Percentiles rank a stretch among this genome's conserved stretches.
Conservation (phyloP, 768 basidiomycete genomes). For the Mycena leptocephala region DNA sequence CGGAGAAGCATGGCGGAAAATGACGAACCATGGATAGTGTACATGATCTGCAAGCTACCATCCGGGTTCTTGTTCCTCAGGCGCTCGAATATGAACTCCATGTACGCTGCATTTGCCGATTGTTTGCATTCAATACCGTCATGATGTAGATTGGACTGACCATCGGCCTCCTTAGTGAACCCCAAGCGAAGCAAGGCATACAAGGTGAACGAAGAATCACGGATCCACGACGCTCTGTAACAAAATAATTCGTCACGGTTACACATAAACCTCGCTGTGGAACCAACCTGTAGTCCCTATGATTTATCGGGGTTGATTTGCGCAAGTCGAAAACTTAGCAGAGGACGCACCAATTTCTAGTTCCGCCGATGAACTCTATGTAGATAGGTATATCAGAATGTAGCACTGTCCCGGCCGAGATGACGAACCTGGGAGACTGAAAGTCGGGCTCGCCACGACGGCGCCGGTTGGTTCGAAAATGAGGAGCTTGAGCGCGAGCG, state of each 20-base stretch:
- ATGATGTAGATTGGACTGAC: constrained; percentile 55
- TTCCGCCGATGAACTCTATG: constrained; percentile 74
- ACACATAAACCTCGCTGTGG: neutral
- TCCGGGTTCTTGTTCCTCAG: constrained; percentile 89
- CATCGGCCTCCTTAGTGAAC: constrained; percentile 93
- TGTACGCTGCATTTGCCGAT: constrained; percentile 70
- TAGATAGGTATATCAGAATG: neutral
- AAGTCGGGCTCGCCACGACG: constrained; percentile 95
- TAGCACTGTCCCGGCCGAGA: neutral
- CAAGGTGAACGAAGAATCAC: constrained; percentile 96
- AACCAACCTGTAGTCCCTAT: constrained; percentile 76
- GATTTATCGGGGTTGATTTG: neutral
- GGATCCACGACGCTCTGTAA: constrained; percentile 86
- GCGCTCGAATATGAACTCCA: constrained; percentile 93
- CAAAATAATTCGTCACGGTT: neutral
- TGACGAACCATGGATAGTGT: constrained; percentile 88
- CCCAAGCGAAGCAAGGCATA: constrained; percentile 96
- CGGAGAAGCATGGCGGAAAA: neutral
- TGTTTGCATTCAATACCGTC: neutral
- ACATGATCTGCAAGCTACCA: constrained; percentile 97
- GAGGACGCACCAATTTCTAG: constrained; percentile 82
- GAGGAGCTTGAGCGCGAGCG: constrained; percentile 93
- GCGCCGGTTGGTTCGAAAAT: constrained; percentile 96
- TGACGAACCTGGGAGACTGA: constrained; percentile 84
- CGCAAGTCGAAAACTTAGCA: neutral